Percentiles rank a stretch among this genome's conserved stretches.
phyloP scores from a whole-genome alignment of 2,329 filamentous ascomycete genomes.

The Alternaria burnsii region DNA sequence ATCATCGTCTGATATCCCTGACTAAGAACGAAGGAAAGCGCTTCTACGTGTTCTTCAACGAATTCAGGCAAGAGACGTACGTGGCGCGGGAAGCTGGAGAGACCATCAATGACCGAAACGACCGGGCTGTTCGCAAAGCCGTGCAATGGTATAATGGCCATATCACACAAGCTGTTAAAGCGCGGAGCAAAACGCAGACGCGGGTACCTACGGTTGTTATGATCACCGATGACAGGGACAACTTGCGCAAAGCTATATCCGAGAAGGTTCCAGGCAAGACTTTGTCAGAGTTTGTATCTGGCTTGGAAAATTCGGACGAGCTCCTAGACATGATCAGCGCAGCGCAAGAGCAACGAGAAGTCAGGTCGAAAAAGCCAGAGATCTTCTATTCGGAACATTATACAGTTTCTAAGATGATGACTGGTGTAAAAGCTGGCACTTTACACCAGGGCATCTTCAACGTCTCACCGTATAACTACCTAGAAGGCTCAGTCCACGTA shows the following conservation, averaged over 20 bases:
- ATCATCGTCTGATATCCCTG: slow-evolving; percentile 88
- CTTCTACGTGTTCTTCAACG: slow-evolving; percentile 99
- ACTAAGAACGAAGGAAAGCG: slow-evolving; percentile 97
- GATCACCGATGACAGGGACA: slow-evolving; percentile 91
- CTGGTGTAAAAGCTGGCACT: slow-evolving; percentile 85
- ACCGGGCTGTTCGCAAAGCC: slow-evolving; percentile 85
- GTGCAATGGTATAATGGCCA: slow-evolving; percentile 92
- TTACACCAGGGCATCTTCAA: slow-evolving; percentile 96
- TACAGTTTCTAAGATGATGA: slow-evolving; percentile 91
- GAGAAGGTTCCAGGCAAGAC: slow-evolving; percentile 76
- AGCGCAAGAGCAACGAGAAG: slow-evolving; percentile 71
- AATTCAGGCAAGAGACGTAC: slow-evolving; percentile 93
- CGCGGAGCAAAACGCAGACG: slow-evolving; percentile 58
- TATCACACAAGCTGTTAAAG: slow-evolving; percentile 69
- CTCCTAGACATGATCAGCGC: slow-evolving; percentile 94
- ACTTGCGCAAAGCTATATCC: slow-evolving; percentile 79
- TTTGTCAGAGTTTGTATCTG: slow-evolving; percentile 77
- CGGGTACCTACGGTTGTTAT: slow-evolving; percentile 83
- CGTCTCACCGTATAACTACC: slow-evolving; percentile 96
- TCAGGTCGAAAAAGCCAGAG: slow-evolving; percentile 71
- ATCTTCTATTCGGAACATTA: slow-evolving; percentile 90
- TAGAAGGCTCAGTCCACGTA: slow-evolving; percentile 91
- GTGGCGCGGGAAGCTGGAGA: slow-evolving; percentile 78
- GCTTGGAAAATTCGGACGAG: slow-evolving; percentile 82
- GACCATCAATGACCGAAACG: slow-evolving; percentile 95